These are phyloP conservation scores for Chaetomium sp. DNA, from an alignment of 2,329 filamentous ascomycete genomes.

Conservation along the genomic window DNA sequence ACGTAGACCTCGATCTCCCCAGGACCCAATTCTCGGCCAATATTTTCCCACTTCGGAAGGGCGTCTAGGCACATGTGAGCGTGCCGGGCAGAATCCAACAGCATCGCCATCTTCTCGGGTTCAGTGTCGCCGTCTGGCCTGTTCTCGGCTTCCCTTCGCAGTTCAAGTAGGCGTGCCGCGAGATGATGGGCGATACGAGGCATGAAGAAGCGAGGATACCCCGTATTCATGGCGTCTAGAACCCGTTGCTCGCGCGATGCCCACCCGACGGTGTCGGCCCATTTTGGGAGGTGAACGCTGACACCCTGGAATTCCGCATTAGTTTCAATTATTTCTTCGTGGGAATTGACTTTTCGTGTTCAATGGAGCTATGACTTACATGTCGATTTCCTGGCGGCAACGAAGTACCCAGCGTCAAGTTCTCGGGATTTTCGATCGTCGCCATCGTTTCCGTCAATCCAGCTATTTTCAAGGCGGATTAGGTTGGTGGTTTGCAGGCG, in stretches of 20 bases:
- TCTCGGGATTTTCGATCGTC: conserved; percentile 6
- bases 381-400: conserved; percentile 12
- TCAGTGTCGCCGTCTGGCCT: background rate
- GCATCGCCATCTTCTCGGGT: background rate
- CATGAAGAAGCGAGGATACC: conserved; percentile 23
- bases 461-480: too few species aligned
- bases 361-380: background rate
- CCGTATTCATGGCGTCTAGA: conserved; percentile 17
- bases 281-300: conserved; percentile 21
- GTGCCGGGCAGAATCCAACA: conserved; percentile 1
- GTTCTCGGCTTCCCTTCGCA: background rate
- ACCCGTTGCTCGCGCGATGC: conserved; percentile 15
- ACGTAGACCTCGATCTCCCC: background rate
- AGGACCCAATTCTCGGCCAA: fast-evolving
- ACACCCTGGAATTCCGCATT: conserved; percentile 14
- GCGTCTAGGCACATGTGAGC: background rate
- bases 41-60: background rate
- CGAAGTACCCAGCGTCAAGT: conserved; percentile 1
- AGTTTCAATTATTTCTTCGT: background rate
- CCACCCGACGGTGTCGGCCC: conserved; percentile 23
- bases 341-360: background rate
- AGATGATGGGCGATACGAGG: conserved; percentile 11
- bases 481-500: too few species aligned
- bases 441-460: background rate
- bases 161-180: background rate